Evolutionary conservation across 257 asterid species (phyloP), one percentile per base, ranked within the genome.

Genomic region (Forsythia suspensa): DNA sequence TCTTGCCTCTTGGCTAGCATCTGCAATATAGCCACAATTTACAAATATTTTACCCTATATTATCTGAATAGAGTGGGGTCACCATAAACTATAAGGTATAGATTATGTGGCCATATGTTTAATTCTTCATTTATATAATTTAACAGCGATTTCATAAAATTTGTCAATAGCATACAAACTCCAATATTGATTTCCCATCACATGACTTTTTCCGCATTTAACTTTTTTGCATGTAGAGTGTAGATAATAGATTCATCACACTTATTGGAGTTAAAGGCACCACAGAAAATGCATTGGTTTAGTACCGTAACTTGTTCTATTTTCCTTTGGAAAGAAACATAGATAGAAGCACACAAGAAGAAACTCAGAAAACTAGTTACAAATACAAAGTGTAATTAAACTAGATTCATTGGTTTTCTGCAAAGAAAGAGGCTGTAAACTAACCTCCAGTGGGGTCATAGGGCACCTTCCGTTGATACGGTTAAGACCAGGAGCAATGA

Each of bases 371-470:
- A 6, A 2, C 65, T 55, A 55, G 4, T 55, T n/a, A 16, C 65
- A 55, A 16, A 55, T n/a, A 18, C n/a, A 55, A 18, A 18, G 4
- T 7, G 16, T 55, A 55, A 6, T 55, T 29, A 29, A 29, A 29
- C 34, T 29, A 29, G 34, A 29, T 29, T 29, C 34, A 29, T 29
- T 0, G 11, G 16, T 48, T 48, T 48, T 20, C 69, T 20, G 37
- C 15, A 20, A 20, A 61, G 38, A 63, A 29, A 63, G 38, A 63
- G 5, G 40, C 1, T 10, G 1, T 21, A 34, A 77, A 80, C 94
- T 80, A 86, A 94, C 98, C 98, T 94, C 98, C 78, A 94, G 87
- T 69, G 98, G 98, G 73, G 97, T 91, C 94, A 94, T 89, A 2
- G 98, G 98, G 82, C 98, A 94, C 84, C 87, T 92, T 81, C 98